Base-by-base conservation (phyloP, 768 basidiomycete species). In the Leccinum barrowsii region DNA sequence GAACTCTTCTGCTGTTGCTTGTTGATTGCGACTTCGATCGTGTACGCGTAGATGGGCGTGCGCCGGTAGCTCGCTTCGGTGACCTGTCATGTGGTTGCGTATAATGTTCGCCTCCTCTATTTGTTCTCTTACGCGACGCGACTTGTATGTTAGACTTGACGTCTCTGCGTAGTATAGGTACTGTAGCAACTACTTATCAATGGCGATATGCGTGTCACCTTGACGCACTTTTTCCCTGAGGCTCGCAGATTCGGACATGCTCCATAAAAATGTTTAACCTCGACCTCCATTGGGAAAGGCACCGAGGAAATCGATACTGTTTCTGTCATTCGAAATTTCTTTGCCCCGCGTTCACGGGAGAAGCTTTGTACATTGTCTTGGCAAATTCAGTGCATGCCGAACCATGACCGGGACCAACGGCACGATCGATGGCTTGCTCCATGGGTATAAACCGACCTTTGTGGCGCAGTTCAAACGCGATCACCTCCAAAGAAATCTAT, bases 371-470 rank as follows among this genome's bases (percentile, higher is more conserved):
- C 61, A 13, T 4, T 59, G 13, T 32, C 40, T 52, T 52, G 54
- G n/a, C 58, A 10, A 59, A 13, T 50, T 61, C 37, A 34, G 19
- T 42, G 40, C 8, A 8, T 40, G 17, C n/a, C 40, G 35, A 37
- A 40, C 4, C 40, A 10, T 42, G 40, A 19, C n/a, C n/a, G 8
- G n/a, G 40, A n/a, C n/a, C 19, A n/a, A 19, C 42, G 19, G 42
- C n/a, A 44, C 42, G 42, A 12, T 44, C 17, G 11, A 68, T 62
- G 13, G 54, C 52, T 12, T 60, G 52, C 5, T 70, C 61, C 26
- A 10, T 71, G 30, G 65, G 65, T 1, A 57, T 69, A 7, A 59
- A 59, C 52, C 52, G 17, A 28, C 48, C 54, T 7, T 32, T 52
- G 12, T 54, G 28, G 55, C 32, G 21, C 17, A n/a, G 4, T 17